phyloP scores from a whole-genome alignment of 2,329 filamentous ascomycete genomes.

The Hypoxylon sp. region DNA sequence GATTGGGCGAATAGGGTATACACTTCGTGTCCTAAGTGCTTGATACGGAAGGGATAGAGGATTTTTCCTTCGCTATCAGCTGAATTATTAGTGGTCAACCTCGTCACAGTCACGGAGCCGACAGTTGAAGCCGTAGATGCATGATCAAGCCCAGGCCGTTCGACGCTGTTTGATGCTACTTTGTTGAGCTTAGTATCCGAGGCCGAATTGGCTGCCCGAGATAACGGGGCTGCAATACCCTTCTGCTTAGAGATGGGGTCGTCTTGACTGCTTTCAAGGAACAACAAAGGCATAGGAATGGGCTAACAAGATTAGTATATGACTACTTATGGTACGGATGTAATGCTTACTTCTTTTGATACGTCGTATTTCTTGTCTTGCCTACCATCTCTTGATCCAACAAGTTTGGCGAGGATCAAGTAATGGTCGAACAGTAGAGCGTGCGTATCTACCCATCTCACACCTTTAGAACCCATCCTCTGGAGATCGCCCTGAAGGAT shows the following conservation, averaged over 20 bases:
- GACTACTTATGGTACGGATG: constrained; percentile 3
- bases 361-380: constrained; percentile 93
- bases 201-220: constrained; percentile 73
- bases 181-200: constrained; percentile 72
- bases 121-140: constrained; percentile 77
- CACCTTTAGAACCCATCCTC: constrained; percentile 87
- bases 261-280: constrained; percentile 92
- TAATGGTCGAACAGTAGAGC: constrained; percentile 97
- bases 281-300: constrained; percentile 96
- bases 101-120: constrained; percentile 63
- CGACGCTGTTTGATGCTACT: constrained; percentile 65
- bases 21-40: constrained; percentile 93
- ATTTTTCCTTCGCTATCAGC: constrained; percentile 85
- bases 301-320: constrained; percentile 65
- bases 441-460: constrained; percentile 94
- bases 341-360: constrained; percentile 81
- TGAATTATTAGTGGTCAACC: constrained; percentile 60
- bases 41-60: constrained; percentile 93
- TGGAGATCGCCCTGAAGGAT: constrained; percentile 92
- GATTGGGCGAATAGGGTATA: constrained; percentile 91
- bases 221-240: constrained; percentile 75
- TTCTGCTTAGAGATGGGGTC: constrained; percentile 89
- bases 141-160: constrained; percentile 75
- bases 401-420: constrained; percentile 89
- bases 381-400: constrained; percentile 76